Percentiles rank a stretch among this genome's conserved stretches.
Evolutionary conservation across 2,329 filamentous ascomycete genomes (phyloP).

Genomic region (Sporothrix protearum): DNA sequence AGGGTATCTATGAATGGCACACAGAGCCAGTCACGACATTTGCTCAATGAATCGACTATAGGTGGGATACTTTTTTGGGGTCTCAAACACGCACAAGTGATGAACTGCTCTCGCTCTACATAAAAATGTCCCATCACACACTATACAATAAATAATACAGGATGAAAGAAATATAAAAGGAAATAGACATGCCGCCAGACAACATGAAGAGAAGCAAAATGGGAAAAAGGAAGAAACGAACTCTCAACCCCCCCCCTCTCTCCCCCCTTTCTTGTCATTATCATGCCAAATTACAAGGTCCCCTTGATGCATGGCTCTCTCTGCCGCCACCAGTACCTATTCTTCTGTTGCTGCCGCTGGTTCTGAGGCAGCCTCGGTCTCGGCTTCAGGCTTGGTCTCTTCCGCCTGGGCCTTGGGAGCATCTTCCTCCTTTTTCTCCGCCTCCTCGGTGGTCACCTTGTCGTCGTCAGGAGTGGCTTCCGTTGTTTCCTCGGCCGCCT

Average conservation of each 20-base stretch:
- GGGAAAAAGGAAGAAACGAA: neutral
- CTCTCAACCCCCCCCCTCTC: neutral
- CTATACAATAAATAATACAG: conserved; percentile 6
- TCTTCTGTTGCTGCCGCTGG: neutral
- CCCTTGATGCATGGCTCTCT: too few species aligned
- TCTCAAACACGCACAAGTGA: neutral
- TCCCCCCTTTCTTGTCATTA: too few species aligned
- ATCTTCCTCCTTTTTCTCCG: neutral
- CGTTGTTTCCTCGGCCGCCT: neutral
- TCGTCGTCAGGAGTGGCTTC: neutral
- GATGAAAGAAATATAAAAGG: neutral
- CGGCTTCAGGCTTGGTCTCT: neutral
- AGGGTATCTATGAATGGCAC: neutral
- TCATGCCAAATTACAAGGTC: neutral
- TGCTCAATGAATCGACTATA: neutral
- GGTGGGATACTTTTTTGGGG: neutral
- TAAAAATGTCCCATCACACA: neutral
- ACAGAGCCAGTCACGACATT: neutral
- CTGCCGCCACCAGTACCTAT: neutral
- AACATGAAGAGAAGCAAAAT: neutral
- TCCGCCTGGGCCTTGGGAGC: neutral
- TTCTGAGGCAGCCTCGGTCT: conserved; percentile 6
- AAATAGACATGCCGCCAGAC: neutral
- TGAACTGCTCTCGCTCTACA: neutral
- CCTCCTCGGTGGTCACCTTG: neutral